Evolutionary conservation across 2,329 filamentous ascomycete genomes (phyloP).

Genomic region (Cladosporium sp.): DNA sequence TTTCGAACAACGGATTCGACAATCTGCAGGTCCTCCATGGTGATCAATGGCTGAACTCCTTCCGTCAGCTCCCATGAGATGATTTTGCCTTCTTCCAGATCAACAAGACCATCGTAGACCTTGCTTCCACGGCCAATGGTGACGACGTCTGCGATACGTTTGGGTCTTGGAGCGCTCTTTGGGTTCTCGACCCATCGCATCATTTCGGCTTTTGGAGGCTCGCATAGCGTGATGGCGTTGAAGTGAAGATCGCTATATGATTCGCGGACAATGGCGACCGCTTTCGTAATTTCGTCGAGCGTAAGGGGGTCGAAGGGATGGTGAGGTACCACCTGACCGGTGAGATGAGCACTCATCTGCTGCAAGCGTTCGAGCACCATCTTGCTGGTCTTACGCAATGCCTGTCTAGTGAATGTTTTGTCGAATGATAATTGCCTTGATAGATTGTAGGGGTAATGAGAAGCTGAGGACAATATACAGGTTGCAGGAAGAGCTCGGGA

Average conservation of each 20-base stretch:
- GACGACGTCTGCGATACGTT: conserved; percentile 77
- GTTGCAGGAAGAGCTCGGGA: not conserved
- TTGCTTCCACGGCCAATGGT: conserved; percentile 77
- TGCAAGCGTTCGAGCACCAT: conserved; percentile 59
- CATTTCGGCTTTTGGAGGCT: conserved; percentile 86
- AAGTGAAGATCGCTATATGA: conserved; percentile 73
- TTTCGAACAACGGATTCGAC: conserved; percentile 76
- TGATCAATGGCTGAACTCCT: conserved; percentile 84
- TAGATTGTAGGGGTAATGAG: not conserved
- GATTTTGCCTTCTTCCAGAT: conserved; percentile 68
- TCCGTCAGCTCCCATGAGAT: conserved; percentile 73
- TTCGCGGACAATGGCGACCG: conserved; percentile 68
- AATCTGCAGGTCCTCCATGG: conserved; percentile 82
- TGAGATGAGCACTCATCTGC: conserved; percentile 64
- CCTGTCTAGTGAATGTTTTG: not conserved
- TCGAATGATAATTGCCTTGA: not conserved
- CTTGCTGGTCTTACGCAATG: not conserved
- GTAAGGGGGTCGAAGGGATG: conserved; percentile 81
- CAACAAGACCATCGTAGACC: conserved; percentile 80
- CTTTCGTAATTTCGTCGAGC: conserved; percentile 70
- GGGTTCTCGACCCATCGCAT: conserved; percentile 73
- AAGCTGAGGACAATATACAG: not conserved
- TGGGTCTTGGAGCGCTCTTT: conserved; percentile 61
- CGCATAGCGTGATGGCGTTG: conserved; percentile 82
- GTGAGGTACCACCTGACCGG: conserved; percentile 54